Conservation (phyloP, 345 rosid genomes). For the Acer yangbiense region DNA sequence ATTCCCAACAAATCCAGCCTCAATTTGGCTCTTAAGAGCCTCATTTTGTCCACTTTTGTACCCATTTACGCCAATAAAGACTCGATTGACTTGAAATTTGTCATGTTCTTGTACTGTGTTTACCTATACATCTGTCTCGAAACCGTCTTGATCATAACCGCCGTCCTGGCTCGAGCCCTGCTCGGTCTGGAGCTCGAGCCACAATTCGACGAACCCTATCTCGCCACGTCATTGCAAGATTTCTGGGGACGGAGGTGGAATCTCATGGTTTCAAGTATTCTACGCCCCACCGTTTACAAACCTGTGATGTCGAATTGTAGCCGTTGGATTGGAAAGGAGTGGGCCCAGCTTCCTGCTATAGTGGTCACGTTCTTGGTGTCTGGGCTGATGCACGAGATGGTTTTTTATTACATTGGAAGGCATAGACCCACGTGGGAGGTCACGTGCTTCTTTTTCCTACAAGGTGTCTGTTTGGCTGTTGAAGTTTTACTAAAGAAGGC, state of each 20-base stretch:
- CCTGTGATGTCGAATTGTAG: conserved; percentile 32
- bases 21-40: neutral
- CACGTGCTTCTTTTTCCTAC: conserved; percentile 61
- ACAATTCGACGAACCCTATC: conserved; percentile 59
- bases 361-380: conserved; percentile 48
- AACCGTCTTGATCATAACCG: conserved; percentile 29
- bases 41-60: conserved; percentile 4
- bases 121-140: conserved; percentile 47
- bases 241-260: conserved; percentile 87
- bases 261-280: conserved; percentile 50
- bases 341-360: conserved; percentile 37
- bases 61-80: neutral
- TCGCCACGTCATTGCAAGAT: conserved; percentile 70
- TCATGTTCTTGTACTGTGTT: conserved; percentile 38
- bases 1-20: neutral
- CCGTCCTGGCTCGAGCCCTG: conserved; percentile 33
- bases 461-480: conserved; percentile 41
- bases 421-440: conserved; percentile 71
- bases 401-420: conserved; percentile 42
- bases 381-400: conserved; percentile 57
- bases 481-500: neutral
- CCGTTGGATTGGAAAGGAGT: conserved; percentile 21
- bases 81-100: conserved; percentile 32
- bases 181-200: conserved; percentile 56
- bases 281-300: conserved; percentile 49